These are phyloP conservation scores for Aspergillus eucalypticola DNA, from an alignment of 2,329 filamentous ascomycete genomes.

Conservation along the genomic window DNA sequence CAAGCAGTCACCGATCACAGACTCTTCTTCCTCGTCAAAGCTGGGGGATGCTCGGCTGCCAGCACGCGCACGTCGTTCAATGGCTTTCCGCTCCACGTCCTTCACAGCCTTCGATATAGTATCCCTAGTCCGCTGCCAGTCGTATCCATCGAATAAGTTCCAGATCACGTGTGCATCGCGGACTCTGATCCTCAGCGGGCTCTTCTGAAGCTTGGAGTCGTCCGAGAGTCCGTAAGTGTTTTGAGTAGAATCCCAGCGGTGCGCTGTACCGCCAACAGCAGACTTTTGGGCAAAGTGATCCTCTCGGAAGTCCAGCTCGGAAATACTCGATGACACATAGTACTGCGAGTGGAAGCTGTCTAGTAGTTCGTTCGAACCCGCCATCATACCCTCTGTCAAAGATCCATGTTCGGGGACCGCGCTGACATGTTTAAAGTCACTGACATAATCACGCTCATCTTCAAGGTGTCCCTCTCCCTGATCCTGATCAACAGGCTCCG, in stretches of 20 bases:
- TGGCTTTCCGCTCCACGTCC: constrained; percentile 78
- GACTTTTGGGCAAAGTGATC: constrained; percentile 71
- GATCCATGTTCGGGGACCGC: constrained; percentile 34
- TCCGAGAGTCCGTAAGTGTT: constrained; percentile 73
- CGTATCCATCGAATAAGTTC: constrained; percentile 97
- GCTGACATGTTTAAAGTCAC: constrained; percentile 55
- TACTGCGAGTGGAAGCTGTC: constrained; percentile 57
- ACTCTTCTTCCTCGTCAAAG: constrained; percentile 70
- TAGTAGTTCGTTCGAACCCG: constrained; percentile 43
- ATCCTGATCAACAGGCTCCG: constrained; percentile 45
- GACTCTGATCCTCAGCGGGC: constrained; percentile 74
- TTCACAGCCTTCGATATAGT: constrained; percentile 85
- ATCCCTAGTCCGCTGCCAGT: constrained; percentile 86
- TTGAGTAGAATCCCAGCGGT: constrained; percentile 75
- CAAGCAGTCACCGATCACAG: constrained; percentile 87
- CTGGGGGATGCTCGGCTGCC: constrained; percentile 58
- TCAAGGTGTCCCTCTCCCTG: constrained; percentile 42
- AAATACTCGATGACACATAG: constrained; percentile 57
- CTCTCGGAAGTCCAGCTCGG: constrained; percentile 71
- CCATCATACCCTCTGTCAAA: constrained; percentile 31
- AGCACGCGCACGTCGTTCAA: constrained; percentile 66
- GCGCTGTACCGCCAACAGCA: constrained; percentile 65
- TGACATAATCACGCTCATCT: constrained; percentile 54
- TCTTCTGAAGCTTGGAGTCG: constrained; percentile 60
- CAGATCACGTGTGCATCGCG: constrained; percentile 92